Conservation (phyloP, 2,329 filamentous ascomycete genomes). For the Microdochium nivale region DNA sequence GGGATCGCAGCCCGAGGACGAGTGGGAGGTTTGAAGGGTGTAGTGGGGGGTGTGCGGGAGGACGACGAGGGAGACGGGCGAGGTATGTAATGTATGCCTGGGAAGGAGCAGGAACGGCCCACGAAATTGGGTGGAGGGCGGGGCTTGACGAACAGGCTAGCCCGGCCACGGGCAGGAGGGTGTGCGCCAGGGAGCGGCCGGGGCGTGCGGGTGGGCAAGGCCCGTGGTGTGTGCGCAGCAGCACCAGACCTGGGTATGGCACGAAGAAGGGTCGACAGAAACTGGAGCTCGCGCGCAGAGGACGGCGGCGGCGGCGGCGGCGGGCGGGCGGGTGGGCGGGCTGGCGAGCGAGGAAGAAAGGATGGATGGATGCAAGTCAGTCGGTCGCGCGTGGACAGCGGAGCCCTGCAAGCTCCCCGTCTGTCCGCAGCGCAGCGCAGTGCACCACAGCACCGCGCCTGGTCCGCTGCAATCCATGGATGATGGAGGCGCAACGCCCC, state of each 20-base stretch:
- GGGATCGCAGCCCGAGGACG: not conserved
- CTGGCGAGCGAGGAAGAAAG: not conserved
- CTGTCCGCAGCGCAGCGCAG: too few relatives aligned
- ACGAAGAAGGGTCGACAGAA: too few relatives aligned
- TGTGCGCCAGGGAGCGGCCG: not conserved
- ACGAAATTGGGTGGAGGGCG: slow-evolving; percentile 1
- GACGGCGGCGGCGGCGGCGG: too few relatives aligned
- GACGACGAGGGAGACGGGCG: not conserved
- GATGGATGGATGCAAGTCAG: not conserved
- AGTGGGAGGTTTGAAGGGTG: not conserved
- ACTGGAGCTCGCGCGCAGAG: too few relatives aligned
- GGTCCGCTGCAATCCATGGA: not conserved
- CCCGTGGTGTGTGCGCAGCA: not conserved
- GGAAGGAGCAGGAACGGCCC: not conserved
- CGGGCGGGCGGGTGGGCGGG: too few relatives aligned
- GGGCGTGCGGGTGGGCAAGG: not conserved
- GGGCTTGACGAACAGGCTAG: not conserved
- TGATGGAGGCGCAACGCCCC: not conserved
- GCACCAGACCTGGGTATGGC: not conserved
- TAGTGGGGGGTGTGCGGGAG: not conserved
- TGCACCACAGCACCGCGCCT: not conserved
- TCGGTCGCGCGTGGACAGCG: too few relatives aligned
- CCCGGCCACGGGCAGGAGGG: not conserved
- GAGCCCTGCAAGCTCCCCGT: too few relatives aligned
- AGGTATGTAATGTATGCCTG: not conserved